Evolutionary conservation across 23 red algal genomes (phyloP).

Genomic region (Gracilariopsis chorda): DNA sequence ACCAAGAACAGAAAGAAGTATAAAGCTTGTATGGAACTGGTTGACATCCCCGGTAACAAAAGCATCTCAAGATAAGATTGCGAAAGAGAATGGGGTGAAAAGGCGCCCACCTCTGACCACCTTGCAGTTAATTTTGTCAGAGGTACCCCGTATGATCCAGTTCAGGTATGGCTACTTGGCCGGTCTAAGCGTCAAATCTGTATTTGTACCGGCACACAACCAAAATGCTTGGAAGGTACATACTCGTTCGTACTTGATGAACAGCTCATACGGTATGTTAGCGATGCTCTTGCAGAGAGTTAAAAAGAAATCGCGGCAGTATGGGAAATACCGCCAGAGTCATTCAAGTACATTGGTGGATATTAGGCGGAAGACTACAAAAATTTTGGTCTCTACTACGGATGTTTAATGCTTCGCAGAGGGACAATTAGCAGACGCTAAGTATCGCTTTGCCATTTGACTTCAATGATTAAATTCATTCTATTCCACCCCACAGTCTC

Average conservation of each 20-base stretch:
- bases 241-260: background rate
- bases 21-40: background rate
- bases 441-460: background rate
- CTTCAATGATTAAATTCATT: background rate
- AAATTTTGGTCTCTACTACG: background rate
- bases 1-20: background rate
- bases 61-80: background rate
- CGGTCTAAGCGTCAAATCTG: too few relatives aligned
- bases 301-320: background rate
- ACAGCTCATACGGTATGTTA: background rate
- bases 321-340: background rate
- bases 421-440: background rate
- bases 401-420: background rate
- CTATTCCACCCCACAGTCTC: background rate
- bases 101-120: background rate
- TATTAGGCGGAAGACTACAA: background rate
- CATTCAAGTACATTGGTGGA: background rate
- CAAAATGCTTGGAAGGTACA: background rate
- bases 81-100: background rate
- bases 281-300: background rate
- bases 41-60: background rate
- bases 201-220: background rate
- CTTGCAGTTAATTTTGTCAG: background rate
- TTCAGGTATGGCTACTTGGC: background rate
- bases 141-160: background rate